These are phyloP conservation scores for Prunus salicina DNA, from an alignment of 306 rosid species.

Conservation along the genomic window DNA sequence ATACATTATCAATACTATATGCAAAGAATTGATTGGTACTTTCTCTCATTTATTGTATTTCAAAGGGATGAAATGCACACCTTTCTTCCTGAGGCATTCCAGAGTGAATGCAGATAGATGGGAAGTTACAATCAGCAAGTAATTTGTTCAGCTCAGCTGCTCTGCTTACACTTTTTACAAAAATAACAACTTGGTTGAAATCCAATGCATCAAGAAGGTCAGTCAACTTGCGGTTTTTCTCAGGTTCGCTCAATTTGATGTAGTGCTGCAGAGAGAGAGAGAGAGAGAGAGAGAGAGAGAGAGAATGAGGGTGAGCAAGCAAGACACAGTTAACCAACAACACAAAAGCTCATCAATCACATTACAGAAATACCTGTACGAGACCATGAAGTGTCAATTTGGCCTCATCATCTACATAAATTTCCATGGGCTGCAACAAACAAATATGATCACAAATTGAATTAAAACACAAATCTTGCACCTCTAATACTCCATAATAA, in stretches of 20 bases:
- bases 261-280: constrained; percentile 48
- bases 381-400: constrained; percentile 82
- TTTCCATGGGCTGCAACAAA: constrained; percentile 69
- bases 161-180: constrained; percentile 69
- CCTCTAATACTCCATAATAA: not conserved
- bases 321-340: constrained; percentile 10
- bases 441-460: not conserved
- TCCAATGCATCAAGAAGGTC: constrained; percentile 83
- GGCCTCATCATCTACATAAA: constrained; percentile 79
- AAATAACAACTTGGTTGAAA: constrained; percentile 75
- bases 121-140: constrained; percentile 73
- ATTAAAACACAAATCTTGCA: constrained; percentile 3
- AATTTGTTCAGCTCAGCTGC: constrained; percentile 74
- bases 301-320: not conserved
- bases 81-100: constrained; percentile 87
- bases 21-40: not conserved
- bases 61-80: constrained; percentile 22
- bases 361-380: constrained; percentile 44
- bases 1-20: not conserved
- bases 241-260: constrained; percentile 60
- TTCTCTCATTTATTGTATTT: not conserved
- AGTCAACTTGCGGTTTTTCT: constrained; percentile 72
- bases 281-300: not conserved
- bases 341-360: not conserved
- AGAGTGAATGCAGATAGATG: constrained; percentile 75